Conservation (phyloP, 257 asterid species). For the Solanum microdontum region DNA sequence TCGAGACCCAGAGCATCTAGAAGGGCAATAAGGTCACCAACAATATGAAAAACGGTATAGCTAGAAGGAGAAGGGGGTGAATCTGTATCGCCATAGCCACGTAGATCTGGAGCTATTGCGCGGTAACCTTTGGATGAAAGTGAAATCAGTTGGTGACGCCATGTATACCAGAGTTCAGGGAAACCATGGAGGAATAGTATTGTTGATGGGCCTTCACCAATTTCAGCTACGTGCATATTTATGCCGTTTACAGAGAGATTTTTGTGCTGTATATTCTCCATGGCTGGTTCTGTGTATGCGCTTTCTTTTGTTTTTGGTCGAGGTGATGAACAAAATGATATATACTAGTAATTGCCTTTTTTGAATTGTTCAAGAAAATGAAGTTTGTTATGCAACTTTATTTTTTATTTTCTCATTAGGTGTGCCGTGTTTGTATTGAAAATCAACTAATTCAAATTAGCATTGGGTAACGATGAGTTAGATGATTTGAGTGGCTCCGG, state of each 20-base stretch:
- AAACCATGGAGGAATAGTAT: slow-evolving; percentile 79
- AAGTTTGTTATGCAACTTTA: not conserved
- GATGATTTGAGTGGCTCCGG: not conserved
- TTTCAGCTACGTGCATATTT: slow-evolving; percentile 81
- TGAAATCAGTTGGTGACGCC: slow-evolving; percentile 90
- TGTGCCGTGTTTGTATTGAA: not conserved
- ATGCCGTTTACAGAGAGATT: slow-evolving; percentile 49
- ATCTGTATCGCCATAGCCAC: slow-evolving; percentile 91
- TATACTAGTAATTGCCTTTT: not conserved
- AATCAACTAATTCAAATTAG: too few relatives aligned
- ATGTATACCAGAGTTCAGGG: slow-evolving; percentile 97
- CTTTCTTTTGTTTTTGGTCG: not conserved
- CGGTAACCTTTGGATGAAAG: slow-evolving; percentile 76
- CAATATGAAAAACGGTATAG: slow-evolving; percentile 63
- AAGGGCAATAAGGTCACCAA: slow-evolving; percentile 69
- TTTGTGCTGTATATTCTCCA: slow-evolving; percentile 67
- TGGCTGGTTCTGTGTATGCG: not conserved
- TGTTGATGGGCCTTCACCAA: slow-evolving; percentile 67
- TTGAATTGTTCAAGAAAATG: not conserved
- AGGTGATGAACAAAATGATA: not conserved
- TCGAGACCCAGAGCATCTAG: slow-evolving; percentile 45
- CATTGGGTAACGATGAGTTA: too few relatives aligned
- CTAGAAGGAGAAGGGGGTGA: slow-evolving; percentile 53
- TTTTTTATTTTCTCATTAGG: too few relatives aligned
- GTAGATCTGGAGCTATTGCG: slow-evolving; percentile 86